These are phyloP conservation scores for Ganoderma sinense DNA, from an alignment of 1,284 basidiomycete genomes.

Conservation along the genomic window DNA sequence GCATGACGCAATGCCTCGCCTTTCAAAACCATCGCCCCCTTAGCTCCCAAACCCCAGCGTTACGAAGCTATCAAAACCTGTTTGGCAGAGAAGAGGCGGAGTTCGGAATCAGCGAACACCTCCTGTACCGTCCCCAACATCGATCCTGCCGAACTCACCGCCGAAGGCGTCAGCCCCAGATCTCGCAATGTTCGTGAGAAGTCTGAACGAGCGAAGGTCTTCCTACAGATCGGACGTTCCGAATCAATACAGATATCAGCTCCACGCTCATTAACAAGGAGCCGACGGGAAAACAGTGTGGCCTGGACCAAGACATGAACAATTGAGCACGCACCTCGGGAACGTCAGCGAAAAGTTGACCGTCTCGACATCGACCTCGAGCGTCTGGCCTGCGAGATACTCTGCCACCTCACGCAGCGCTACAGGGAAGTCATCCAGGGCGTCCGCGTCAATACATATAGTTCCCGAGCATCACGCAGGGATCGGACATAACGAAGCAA, in stretches of 20 bases:
- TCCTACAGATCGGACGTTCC: slow-evolving; percentile 50
- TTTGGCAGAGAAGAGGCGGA: slow-evolving; percentile 3
- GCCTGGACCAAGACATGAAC: background rate
- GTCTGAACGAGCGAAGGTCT: slow-evolving; percentile 69
- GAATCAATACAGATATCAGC: slow-evolving; percentile 1
- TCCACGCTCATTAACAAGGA: background rate
- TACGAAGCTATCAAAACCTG: slow-evolving; percentile 37
- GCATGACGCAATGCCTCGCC: background rate
- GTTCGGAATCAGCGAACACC: slow-evolving; percentile 9
- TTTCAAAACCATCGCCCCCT: slow-evolving; percentile 12
- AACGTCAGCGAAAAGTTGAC: slow-evolving; percentile 83
- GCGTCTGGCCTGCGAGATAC: slow-evolving; percentile 79
- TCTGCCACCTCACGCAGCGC: slow-evolving; percentile 88
- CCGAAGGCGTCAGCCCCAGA: slow-evolving; percentile 81
- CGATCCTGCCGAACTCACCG: slow-evolving; percentile 50
- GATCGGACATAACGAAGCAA: background rate
- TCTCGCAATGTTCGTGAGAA: slow-evolving; percentile 75
- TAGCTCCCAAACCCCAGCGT: slow-evolving; percentile 2
- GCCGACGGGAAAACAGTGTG: background rate
- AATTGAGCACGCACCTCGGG: slow-evolving; percentile 67
- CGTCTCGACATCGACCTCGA: slow-evolving; percentile 75
- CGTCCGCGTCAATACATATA: slow-evolving; percentile 1
- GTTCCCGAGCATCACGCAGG: slow-evolving; percentile 1
- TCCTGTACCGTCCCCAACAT: background rate
- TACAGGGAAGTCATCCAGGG: slow-evolving; percentile 39